Evolutionary conservation across 2,329 filamentous ascomycete genomes (phyloP).

Genomic region (Zasmidium cellare): DNA sequence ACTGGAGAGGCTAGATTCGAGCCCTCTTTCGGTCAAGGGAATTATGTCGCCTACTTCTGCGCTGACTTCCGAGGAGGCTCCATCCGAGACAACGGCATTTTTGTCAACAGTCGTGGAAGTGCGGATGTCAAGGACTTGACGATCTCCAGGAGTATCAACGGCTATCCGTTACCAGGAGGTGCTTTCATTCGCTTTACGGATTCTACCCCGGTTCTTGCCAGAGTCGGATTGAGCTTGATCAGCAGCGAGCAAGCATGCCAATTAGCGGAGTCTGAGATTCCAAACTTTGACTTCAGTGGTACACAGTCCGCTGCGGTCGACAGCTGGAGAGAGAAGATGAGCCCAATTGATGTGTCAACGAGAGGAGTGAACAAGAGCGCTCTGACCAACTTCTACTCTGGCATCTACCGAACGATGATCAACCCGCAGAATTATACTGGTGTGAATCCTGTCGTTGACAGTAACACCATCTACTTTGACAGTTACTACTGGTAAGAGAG

Average conservation of each 20-base stretch:
- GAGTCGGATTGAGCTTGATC: constrained; percentile 68
- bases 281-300: constrained; percentile 60
- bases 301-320: constrained; percentile 44
- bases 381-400: constrained; percentile 48
- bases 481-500: constrained; percentile 27
- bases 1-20: constrained; percentile 58
- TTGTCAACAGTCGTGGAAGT: constrained; percentile 54
- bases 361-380: constrained; percentile 33
- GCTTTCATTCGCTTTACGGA: constrained; percentile 48
- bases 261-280: constrained; percentile 60
- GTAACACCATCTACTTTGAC: constrained; percentile 26
- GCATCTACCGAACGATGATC: constrained; percentile 47
- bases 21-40: constrained; percentile 62
- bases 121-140: constrained; percentile 41
- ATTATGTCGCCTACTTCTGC: constrained; percentile 60
- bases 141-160: constrained; percentile 38
- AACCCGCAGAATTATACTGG: constrained; percentile 49
- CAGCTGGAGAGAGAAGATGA: constrained; percentile 42
- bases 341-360: constrained; percentile 39
- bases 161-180: constrained; percentile 40
- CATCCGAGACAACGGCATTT: constrained; percentile 50
- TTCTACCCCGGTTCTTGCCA: constrained; percentile 45
- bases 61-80: constrained; percentile 56
- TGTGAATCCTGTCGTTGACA: constrained; percentile 39
- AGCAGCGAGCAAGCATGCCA: constrained; percentile 61